Evolutionary conservation across 805 yeast genomes (phyloP).

Genomic region (Lipomyces anomalus): DNA sequence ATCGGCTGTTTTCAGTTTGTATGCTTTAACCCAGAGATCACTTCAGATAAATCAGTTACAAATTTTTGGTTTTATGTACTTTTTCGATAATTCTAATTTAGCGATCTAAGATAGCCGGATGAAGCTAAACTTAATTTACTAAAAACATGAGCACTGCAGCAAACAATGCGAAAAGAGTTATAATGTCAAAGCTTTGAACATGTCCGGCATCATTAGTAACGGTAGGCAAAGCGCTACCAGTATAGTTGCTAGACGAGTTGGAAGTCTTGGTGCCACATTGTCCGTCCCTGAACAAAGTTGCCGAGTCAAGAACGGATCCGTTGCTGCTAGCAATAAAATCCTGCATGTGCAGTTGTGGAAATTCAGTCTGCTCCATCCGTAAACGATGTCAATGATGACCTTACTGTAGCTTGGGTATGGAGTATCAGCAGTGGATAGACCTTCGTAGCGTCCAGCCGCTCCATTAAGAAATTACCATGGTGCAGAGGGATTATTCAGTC

Average conservation of each 20-base stretch:
- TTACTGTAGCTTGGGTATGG: constrained; percentile 12
- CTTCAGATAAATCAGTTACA: too few species aligned
- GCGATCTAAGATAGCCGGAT: too few species aligned
- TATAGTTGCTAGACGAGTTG: constrained; percentile 1
- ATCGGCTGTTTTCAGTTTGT: too few species aligned
- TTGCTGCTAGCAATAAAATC: constrained; percentile 29
- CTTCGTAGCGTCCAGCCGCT: constrained; percentile 32
- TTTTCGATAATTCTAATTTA: too few species aligned
- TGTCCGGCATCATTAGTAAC: neutral
- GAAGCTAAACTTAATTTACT: too few species aligned
- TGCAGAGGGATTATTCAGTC: constrained; percentile 29
- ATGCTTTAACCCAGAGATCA: too few species aligned
- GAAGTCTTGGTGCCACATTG: neutral
- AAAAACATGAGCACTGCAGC: too few species aligned
- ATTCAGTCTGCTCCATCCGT: constrained; percentile 31
- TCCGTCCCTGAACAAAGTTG: constrained; percentile 28
- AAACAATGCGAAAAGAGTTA: too few species aligned
- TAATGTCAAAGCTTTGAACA: too few species aligned
- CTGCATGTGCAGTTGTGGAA: constrained; percentile 33
- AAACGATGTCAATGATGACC: constrained; percentile 17
- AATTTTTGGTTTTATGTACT: too few species aligned
- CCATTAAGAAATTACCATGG: constrained; percentile 34
- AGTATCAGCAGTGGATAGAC: constrained; percentile 22
- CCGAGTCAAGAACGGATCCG: constrained; percentile 27
- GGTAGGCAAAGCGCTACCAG: neutral